Base-by-base conservation (phyloP, 306 rosid species). In the Pachyrhizus erosus region DNA sequence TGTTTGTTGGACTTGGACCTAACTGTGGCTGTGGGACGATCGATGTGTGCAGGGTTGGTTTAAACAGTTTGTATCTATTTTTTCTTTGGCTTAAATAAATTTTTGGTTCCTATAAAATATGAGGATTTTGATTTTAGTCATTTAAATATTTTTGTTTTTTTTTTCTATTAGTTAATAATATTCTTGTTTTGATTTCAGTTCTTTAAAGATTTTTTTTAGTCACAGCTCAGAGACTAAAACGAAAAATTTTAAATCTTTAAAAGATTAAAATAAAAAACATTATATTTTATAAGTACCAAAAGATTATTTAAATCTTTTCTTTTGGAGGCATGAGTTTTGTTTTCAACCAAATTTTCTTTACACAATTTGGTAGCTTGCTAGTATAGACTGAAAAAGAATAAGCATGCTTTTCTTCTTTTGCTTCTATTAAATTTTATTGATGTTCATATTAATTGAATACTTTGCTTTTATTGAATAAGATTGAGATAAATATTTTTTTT, bases 31-130 rank as follows among this genome's bases (percentile, higher is more conserved):
- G 21, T 29, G 29, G 27, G 79, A 52, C 60, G 64, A 64, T 55
- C 60, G 64, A 64, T 55, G 64, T 57, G 20, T 64, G 57, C 39
- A 21, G 18, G 17, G 34, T 54, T 84, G 20, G 61, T 54, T 62
- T 20, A 52, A 40, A 17, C 5, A 7, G 29, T 23, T 34, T 2
- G 13, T 34, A 1, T 83, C 24, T 48, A 39, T 0, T 77, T 60
- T 71, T 71, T 23, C 64, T 67, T 69, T n/a, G n/a, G n/a, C n/a
- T n/a, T n/a, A n/a, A n/a, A n/a, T n/a, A n/a, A n/a, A n/a, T n/a
- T n/a, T n/a, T n/a, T n/a, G n/a, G n/a, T n/a, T n/a, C n/a, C n/a
- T n/a, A n/a, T n/a, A n/a, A n/a, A n/a, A n/a, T n/a, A n/a, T n/a
- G n/a, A n/a, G n/a, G n/a, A n/a, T n/a, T n/a, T n/a, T n/a, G n/a